phyloP scores from a whole-genome alignment of 2,329 filamentous ascomycete species.

The Phaeosphaeriaceae sp. region DNA sequence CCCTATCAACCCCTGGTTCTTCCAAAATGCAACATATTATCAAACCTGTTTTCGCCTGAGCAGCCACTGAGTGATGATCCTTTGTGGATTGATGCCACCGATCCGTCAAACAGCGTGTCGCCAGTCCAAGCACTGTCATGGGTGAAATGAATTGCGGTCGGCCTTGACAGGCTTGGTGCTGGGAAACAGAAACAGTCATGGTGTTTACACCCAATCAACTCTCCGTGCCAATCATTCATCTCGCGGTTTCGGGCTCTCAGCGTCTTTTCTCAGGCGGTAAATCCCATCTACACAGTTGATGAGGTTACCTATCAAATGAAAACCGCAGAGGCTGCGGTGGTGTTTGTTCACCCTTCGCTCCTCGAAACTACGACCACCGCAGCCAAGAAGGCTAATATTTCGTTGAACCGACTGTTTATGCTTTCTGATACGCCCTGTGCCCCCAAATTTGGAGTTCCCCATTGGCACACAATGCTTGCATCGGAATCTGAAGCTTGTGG shows the following conservation, averaged over 20 bases:
- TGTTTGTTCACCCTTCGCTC: constrained; percentile 41
- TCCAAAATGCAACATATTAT: constrained; percentile 52
- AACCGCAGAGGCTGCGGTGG: constrained; percentile 41
- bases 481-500: too few relatives aligned
- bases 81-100: constrained; percentile 59
- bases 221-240: constrained; percentile 59
- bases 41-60: constrained; percentile 42
- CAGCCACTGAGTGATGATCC: constrained; percentile 49
- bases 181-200: constrained; percentile 58
- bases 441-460: constrained; percentile 29
- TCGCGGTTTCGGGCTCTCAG: constrained; percentile 59
- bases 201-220: constrained; percentile 62
- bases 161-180: constrained; percentile 55
- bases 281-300: constrained; percentile 57
- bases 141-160: constrained; percentile 56
- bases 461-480: too few relatives aligned
- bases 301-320: constrained; percentile 45
- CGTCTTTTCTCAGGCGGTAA: constrained; percentile 62
- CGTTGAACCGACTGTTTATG: constrained; percentile 38
- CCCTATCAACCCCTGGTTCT: too few relatives aligned
- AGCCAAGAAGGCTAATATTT: constrained; percentile 35
- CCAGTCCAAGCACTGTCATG: constrained; percentile 55
- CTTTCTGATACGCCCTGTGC: constrained; percentile 40
- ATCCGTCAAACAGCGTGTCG: constrained; percentile 53
- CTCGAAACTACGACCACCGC: constrained; percentile 36